Evolutionary conservation across 1,139 yeast genomes (phyloP).

Genomic region (Wickerhamomyces sp.): DNA sequence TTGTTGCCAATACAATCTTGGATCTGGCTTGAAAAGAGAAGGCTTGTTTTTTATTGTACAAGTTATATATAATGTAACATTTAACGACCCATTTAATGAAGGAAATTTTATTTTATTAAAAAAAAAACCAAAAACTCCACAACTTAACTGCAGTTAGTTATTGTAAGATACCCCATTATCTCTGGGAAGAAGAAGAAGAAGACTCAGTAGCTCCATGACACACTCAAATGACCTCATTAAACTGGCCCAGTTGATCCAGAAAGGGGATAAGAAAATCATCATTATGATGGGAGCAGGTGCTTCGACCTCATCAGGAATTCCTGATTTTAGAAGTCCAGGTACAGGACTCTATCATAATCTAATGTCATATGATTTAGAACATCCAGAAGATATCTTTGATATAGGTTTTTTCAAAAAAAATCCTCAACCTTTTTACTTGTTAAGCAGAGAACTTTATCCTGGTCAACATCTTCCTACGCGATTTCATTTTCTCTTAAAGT

Average conservation of each 20-base stretch:
- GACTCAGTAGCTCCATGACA: too few relatives aligned
- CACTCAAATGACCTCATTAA: slow-evolving; percentile 7
- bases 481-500: slow-evolving; percentile 66
- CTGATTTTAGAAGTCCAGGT: slow-evolving; percentile 88
- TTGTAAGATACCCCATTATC: too few relatives aligned
- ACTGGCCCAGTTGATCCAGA: slow-evolving; percentile 18
- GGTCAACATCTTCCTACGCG: slow-evolving; percentile 80
- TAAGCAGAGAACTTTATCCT: slow-evolving; percentile 83
- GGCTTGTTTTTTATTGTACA: too few relatives aligned
- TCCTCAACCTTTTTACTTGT: slow-evolving; percentile 79
- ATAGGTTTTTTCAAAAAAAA: slow-evolving; percentile 68
- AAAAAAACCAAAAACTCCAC: too few relatives aligned
- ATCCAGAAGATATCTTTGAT: slow-evolving; percentile 94
- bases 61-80: too few relatives aligned
- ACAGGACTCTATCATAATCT: slow-evolving; percentile 88
- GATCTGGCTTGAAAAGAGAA: slow-evolving; percentile 1
- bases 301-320: slow-evolving; percentile 90
- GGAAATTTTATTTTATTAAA: background rate
- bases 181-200: too few relatives aligned
- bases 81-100: background rate
- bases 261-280: slow-evolving; percentile 27
- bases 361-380: slow-evolving; percentile 70
- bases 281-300: slow-evolving; percentile 83
- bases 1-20: slow-evolving; percentile 49
- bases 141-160: too few relatives aligned